These are phyloP conservation scores for Hirsutella minnesotensis DNA, from an alignment of 2,329 filamentous ascomycete genomes.

Conservation along the genomic window DNA sequence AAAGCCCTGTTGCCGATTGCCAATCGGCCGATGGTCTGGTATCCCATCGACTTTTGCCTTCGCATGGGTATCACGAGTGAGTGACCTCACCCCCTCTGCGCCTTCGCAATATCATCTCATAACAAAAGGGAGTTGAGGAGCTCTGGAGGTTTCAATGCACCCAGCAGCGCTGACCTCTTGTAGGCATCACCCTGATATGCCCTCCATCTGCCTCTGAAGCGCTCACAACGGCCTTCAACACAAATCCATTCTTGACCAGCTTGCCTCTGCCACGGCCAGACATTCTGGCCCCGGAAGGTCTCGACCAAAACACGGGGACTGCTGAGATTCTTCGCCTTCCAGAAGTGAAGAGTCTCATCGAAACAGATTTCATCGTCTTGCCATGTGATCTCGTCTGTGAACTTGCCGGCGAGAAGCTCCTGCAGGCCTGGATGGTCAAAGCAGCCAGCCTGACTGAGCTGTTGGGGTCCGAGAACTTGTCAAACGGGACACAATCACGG, in stretches of 20 bases:
- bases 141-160: not conserved
- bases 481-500: conserved; percentile 23
- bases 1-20: conserved; percentile 75
- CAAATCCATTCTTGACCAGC: conserved; percentile 64
- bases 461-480: conserved; percentile 34
- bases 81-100: conserved; percentile 13
- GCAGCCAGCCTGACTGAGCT: conserved; percentile 56
- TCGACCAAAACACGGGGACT: conserved; percentile 79
- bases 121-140: not conserved
- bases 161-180: conserved; percentile 10
- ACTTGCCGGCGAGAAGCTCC: conserved; percentile 66
- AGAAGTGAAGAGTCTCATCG: conserved; percentile 68
- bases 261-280: conserved; percentile 63
- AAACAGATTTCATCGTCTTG: conserved; percentile 76
- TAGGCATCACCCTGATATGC: conserved; percentile 52
- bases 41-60: conserved; percentile 76
- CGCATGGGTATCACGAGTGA: conserved; percentile 65
- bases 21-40: conserved; percentile 84
- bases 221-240: conserved; percentile 59
- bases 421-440: conserved; percentile 88
- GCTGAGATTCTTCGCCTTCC: conserved; percentile 77
- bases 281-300: conserved; percentile 61
- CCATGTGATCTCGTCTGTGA: conserved; percentile 93
- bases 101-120: not conserved
- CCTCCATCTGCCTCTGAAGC: conserved; percentile 54